Evolutionary conservation across 306 rosid genomes (phyloP), one percentile per base, ranked within the genome.

Genomic region (Casuarina equisetifolia): DNA sequence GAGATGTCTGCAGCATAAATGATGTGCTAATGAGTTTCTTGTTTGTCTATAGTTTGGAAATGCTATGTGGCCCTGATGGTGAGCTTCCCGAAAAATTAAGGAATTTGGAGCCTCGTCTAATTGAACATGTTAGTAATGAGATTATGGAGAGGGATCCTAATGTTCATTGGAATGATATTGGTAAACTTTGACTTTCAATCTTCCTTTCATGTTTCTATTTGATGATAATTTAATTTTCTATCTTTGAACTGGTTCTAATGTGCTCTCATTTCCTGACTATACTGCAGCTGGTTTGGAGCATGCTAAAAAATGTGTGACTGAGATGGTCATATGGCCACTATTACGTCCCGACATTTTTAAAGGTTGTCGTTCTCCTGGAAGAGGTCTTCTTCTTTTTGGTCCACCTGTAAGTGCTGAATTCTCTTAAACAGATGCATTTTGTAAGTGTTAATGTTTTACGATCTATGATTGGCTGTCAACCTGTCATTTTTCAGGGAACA

Each of bases 11-110:
- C 54, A 73, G 64, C 71, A 66, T 63, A 46, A 48, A 71, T 80
- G 63, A 43, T 69, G 58, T 78, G 72, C 77, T 79, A 77, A 82
- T 75, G 45, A 72, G 71, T 52, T 81, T 66, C 61, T 68, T 71
- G 54, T 76, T 42, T 84, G 44, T 70, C 77, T 85, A 74, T 82
- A 95, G 99, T 86, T 80, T 95, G 93, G 96, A 95, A 76, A 54
- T 91, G 82, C 87, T 95, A 76, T 90, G 89, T 50, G 99, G 99
- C 69, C 99, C 96, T 71, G 97, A 95, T 80, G 97, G 97, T 7
- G 99, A 95, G 87, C 94, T 92, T 85, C 99, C 99, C n/a, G 99
- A 95, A 88, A 95, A 92, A 72, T 76, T 92, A 83, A 88, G 99
- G 85, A 95, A 95, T 85, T 78, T 95, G 89, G 99, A 95, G 69